Evolutionary conservation across 176 grass and related monocot genomes (phyloP).

Genomic region (Neostapfia colusana): DNA sequence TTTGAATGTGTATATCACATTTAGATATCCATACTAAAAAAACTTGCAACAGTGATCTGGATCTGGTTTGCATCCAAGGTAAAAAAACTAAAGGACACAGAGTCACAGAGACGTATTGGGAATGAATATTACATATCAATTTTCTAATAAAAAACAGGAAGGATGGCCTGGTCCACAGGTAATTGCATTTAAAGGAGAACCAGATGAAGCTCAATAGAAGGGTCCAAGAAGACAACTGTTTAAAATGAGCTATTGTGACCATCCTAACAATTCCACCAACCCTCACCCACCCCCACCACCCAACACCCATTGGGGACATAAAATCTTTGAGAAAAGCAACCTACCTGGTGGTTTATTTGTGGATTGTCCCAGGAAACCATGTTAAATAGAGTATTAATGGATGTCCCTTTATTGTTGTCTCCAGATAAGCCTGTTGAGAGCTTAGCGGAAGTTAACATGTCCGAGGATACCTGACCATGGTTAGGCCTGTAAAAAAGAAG

Average conservation of each 20-base stretch:
- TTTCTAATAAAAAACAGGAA: not conserved
- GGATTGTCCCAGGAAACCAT: conserved; percentile 71
- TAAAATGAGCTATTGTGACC: not conserved
- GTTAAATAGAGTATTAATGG: conserved; percentile 55
- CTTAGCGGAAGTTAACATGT: conserved; percentile 38
- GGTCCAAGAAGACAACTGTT: not conserved
- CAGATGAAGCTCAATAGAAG: conserved; percentile 16
- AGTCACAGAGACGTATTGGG: no score
- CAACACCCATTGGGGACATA: conserved; percentile 7
- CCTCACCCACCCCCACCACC: not conserved
- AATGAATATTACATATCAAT: not conserved
- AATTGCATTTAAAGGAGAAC: not conserved
- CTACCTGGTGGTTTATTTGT: conserved; percentile 78
- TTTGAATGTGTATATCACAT: not conserved
- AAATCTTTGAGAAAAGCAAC: conserved; percentile 26
- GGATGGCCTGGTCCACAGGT: not conserved
- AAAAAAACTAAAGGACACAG: no score
- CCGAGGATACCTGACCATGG: conserved; percentile 33
- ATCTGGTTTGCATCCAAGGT: no score
- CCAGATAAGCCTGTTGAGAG: conserved; percentile 47
- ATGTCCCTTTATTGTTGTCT: conserved; percentile 43
- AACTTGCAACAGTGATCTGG: not conserved
- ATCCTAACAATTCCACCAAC: not conserved
- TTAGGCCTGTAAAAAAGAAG: conserved; percentile 57
- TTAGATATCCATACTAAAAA: not conserved